Base-by-base conservation (phyloP, 495 filamentous ascomycete genomes). In the Hypoxylon rickii region DNA sequence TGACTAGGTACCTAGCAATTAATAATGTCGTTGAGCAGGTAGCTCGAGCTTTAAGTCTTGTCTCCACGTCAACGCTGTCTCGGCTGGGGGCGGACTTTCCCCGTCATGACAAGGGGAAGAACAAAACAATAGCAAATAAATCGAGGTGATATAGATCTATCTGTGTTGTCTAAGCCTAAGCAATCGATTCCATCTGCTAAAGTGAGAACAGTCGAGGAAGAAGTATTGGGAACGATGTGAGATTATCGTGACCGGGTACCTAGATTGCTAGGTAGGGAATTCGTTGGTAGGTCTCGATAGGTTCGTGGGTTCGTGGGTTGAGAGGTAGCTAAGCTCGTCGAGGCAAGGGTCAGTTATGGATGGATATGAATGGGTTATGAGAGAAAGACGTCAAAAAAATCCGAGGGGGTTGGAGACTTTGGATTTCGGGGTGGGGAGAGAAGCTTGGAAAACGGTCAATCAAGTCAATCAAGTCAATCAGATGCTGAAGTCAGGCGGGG, bases 401-500 rank as follows among this genome's bases (percentile, higher is more conserved):
- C 15, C 52, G 59, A 63, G 53, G 58, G 33, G 59, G 59, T 57
- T 63, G 59, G 59, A 57, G 24, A 57, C 22, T 43, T 48, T 48
- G 38, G 52, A 47, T 31, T 17, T 10, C 21, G 31, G 40, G 57
- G 43, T 44, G 57, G 44, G 50, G 29, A 31, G 17, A 26, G 37
- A n/a, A n/a, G 31, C 31, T 41, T 43, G 42, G 44, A 61, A 51
- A 55, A 40, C 44, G 10, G 24, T 55, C 57, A 61, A 61, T 61
- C 58, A 55, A 51, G 55, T 61, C n/a, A n/a, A 51, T 61, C 45
- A 49, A 29, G 24, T 55, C 57, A 61, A 61, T 61, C 58, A 55
- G 58, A 61, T 61, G 58, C 51, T 36, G 50, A 24, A 16, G 51
- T 61, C 58, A 61, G 58, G 58, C 58, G 58, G 58, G 58, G 58